phyloP scores from a whole-genome alignment of 2,329 filamentous ascomycete species.

The Xylaria sp. region DNA sequence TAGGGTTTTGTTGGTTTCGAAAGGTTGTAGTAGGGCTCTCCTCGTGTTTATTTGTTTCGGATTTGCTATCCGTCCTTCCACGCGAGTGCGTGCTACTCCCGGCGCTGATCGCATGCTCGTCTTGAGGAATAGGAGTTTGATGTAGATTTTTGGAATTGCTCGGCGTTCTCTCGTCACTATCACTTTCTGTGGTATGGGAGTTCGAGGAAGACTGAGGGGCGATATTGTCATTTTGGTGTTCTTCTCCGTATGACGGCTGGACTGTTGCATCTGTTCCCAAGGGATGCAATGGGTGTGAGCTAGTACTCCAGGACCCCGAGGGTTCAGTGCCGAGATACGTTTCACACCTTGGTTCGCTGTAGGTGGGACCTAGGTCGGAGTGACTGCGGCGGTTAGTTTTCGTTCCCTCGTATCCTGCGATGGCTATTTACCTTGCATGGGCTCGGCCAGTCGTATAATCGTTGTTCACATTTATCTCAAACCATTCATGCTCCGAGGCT shows the following conservation, averaged over 20 bases:
- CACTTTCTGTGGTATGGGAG: background rate
- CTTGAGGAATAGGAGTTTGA: conserved; percentile 2
- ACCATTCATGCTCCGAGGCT: conserved; percentile 21
- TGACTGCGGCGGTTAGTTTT: conserved; percentile 14
- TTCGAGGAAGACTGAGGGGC: background rate
- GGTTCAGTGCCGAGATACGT: conserved; percentile 5
- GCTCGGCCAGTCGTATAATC: background rate
- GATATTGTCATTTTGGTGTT: background rate
- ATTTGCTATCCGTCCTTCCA: background rate
- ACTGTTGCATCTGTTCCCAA: background rate
- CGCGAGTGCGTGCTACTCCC: background rate
- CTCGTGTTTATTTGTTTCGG: background rate
- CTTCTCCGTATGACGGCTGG: background rate
- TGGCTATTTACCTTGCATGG: conserved; percentile 9
- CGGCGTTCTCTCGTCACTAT: background rate
- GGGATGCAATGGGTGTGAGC: conserved; percentile 7
- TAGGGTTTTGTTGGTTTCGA: background rate
- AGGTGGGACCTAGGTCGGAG: background rate
- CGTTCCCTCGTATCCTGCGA: background rate
- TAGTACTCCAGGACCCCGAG: conserved; percentile 16
- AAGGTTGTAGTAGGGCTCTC: background rate
- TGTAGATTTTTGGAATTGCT: background rate
- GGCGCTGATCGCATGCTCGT: background rate
- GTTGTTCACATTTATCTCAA: conserved; percentile 3
- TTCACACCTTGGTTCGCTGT: background rate